Base-by-base conservation (phyloP, 208 protist species). In the Naegleria gruberi region DNA sequence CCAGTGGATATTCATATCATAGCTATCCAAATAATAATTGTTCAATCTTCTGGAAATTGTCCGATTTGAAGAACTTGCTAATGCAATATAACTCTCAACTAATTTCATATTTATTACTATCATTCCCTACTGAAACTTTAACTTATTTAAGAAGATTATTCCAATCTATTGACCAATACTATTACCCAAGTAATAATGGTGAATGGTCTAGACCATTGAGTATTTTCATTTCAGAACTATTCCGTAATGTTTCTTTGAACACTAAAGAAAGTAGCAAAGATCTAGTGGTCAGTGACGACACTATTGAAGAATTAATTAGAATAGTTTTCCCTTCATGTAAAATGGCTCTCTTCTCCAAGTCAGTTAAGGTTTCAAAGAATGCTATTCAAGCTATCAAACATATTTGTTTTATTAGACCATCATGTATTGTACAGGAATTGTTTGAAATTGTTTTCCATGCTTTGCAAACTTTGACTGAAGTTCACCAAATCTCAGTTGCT, bases 401-500 rank as follows among this genome's bases (percentile, higher is more conserved):
- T 43, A 30, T 90, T 6, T 43, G 5, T 41, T 87, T 43, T 81
- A 26, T 90, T 15, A 2, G 7, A 81, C 88, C 88, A 6, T 41
- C 19, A 42, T 4, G 6, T 8, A 30, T 90, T 43, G 23, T 81
- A 0, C 5, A 19, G 5, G 19, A 10, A 26, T 12, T 81, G 5
- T 57, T 90, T 41, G 51, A 90, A 41, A 42, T 23, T 43, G 40
- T 86, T 23, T 90, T 30, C 42, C 10, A 90, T n/a, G 46, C 88
- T 1, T 86, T 90, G 4, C 51, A 90, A 65, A 90, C 88, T 44
- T 43, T 90, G 15, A 90, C 88, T 23, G 88, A 90, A 65, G 46
- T 44, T 43, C 88, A 90, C 81, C 46, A 81, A 90, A 90, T 44
- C 1, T 81, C 30, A 19, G 88, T 44, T 42, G 81, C 82, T 44